Evolutionary conservation across 176 grass and related monocot genomes (phyloP), one percentile per base, ranked within the genome.

Genomic region (Panicum miliaceum): DNA sequence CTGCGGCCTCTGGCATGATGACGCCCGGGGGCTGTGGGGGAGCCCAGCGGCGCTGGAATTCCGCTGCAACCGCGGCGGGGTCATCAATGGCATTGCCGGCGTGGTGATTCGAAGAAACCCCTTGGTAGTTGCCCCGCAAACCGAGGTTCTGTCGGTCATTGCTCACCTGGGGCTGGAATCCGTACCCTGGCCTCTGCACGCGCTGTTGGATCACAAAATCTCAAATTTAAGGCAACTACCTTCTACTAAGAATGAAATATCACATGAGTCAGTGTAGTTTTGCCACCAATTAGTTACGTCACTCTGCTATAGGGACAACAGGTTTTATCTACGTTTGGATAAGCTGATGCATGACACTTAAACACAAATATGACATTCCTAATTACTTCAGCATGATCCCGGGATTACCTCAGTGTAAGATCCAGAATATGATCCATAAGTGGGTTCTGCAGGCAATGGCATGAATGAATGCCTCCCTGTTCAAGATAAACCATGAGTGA

Each of bases 21-120:
- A 92, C 86, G 0, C 89, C 34, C 3, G 93, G 87, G 43, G 89
- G 48, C 61, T 93, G 93, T 5, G 92, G 95, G 9, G 90, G 88
- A 15, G 91, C 86, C 95, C 95, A 97, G 42, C 75, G 89, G 12
- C 88, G 88, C 78, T 86, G 89, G 67, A 86, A 85, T 19, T 82
- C 89, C 19, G 69, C 68, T 0, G 67, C 72, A 53, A 47, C 79
- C 12, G 68, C 32, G 5, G 46, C 71, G 0, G 56, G 73, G 29
- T 59, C 57, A 52, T 80, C 85, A 13, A 76, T 6, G 58, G 40
- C 11, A 1, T 81, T 92, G 7, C 51, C 68, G 14, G 81, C 78
- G 6, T 86, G 69, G 25, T 83, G 91, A 23, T 82, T 86, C 3
- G 71, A 79, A 54, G 79, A 53, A 43, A 27, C 45, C 5, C 71